Conservation (phyloP, 176 grass and related monocot species). For the Bolboschoenus planiculmis region DNA sequence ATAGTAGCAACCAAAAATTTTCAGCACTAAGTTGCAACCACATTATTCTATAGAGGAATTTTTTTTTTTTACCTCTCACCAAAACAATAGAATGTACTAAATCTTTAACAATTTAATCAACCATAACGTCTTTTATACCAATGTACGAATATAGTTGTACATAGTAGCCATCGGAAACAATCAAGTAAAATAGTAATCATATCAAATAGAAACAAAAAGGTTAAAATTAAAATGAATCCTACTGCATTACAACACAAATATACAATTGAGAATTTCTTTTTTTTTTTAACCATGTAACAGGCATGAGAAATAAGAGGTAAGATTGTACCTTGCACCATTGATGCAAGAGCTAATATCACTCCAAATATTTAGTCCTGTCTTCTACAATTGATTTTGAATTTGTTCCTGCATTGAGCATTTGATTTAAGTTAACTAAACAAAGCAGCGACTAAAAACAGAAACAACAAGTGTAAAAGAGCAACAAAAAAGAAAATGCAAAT, state of each 20-base stretch:
- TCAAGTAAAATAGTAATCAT: neutral
- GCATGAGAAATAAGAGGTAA: neutral
- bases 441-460: neutral
- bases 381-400: neutral
- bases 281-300: neutral
- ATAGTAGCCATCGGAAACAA: neutral
- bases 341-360: neutral
- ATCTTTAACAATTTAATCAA: neutral
- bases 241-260: neutral
- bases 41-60: neutral
- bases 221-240: neutral
- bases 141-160: neutral
- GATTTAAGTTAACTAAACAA: neutral
- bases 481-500: neutral
- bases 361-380: neutral
- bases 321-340: constrained; percentile 27
- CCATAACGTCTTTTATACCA: neutral
- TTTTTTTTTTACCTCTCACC: neutral
- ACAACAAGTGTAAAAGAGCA: neutral
- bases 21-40: neutral
- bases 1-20: neutral
- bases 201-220: neutral
- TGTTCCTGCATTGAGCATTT: neutral
- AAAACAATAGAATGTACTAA: neutral
- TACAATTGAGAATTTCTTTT: neutral